Evolutionary conservation across 805 yeast species (phyloP), one percentile per base, ranked within the genome.

Genomic region (Nakazawaea populi): DNA sequence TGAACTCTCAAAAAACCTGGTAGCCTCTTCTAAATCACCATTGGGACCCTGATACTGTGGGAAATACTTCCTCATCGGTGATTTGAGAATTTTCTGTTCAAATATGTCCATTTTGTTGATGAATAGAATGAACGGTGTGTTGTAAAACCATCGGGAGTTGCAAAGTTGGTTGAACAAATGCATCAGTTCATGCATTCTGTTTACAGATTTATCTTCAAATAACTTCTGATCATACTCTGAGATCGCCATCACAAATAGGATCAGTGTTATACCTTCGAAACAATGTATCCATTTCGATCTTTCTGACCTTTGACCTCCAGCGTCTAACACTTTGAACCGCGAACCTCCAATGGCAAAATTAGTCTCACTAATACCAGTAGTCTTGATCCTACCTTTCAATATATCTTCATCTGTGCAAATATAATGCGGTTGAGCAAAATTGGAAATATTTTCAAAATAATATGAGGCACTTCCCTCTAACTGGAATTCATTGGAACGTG

Each of bases 221-320:
- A 94, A 69, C 72, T 79, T 82, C 68, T 92, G 96, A 68, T 92
- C 97, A 65, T 89, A 94, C 70, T 94, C 99, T 45, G 89, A 82
- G 29, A 89, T 83, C 0, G 97, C 97, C 18, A 87, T 77, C 6
- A 92, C 96, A 66, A 89, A 94, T 38, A 92, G 66, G 0, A 95
- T 85, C 4, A 95, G 87, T 0, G 96, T 86, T 46, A 92, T 87
- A 55, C 87, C 89, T 61, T 91, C 94, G 67, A 91, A 91, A 62
- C 96, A 89, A 62, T 90, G 96, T 55, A 91, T 87, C 97, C 97
- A 91, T 65, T 91, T 91, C 58, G 85, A 82, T 54, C 97, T 76
- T 65, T 91, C 97, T 24, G 89, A 81, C 54, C 97, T 71, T 69
- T 91, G 97, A 1, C 99, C 99, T 48, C 99, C 99, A 4, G 97